Evolutionary conservation across 768 basidiomycete genomes (phyloP).

Genomic region (Lactarius indigo): DNA sequence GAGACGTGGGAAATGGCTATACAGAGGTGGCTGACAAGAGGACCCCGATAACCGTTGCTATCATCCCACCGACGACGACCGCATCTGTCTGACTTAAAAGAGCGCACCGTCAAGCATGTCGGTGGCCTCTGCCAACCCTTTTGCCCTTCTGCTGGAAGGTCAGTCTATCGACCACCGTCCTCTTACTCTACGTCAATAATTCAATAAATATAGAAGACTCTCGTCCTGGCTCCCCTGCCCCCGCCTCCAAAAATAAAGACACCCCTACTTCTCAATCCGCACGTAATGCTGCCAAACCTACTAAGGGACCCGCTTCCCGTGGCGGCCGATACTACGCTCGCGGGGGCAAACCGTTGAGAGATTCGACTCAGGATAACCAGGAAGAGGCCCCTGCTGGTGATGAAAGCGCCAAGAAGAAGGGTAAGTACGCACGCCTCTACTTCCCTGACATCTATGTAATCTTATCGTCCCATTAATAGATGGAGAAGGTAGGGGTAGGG

Average conservation of each 20-base stretch:
- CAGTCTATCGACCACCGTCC: constrained; percentile 29
- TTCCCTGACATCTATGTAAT: constrained; percentile 12
- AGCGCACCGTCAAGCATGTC: constrained; percentile 78
- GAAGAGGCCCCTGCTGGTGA: constrained; percentile 37
- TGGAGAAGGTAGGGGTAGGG: constrained; percentile 43
- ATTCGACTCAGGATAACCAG: constrained; percentile 37
- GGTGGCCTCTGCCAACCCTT: constrained; percentile 87
- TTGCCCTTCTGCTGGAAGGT: constrained; percentile 74
- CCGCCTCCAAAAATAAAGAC: constrained; percentile 34
- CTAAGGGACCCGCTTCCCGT: constrained; percentile 58
- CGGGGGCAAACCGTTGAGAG: constrained; percentile 49
- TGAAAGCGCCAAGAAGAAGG: constrained; percentile 34
- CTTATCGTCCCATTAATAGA: constrained; percentile 31
- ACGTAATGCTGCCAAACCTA: constrained; percentile 42
- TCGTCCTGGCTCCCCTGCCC: constrained; percentile 41
- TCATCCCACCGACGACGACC: background rate
- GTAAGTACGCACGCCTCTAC: constrained; percentile 27
- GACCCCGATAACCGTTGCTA: constrained; percentile 25
- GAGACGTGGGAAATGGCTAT: constrained; percentile 32
- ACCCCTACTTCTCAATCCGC: constrained; percentile 34
- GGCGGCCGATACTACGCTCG: constrained; percentile 68
- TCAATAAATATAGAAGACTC: constrained; percentile 42
- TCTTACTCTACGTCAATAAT: constrained; percentile 3
- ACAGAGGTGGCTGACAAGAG: constrained; percentile 30
- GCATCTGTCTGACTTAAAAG: constrained; percentile 33